Conservation (phyloP, 352 stramenopile genomes). For the Globisporangium abappressorium region DNA sequence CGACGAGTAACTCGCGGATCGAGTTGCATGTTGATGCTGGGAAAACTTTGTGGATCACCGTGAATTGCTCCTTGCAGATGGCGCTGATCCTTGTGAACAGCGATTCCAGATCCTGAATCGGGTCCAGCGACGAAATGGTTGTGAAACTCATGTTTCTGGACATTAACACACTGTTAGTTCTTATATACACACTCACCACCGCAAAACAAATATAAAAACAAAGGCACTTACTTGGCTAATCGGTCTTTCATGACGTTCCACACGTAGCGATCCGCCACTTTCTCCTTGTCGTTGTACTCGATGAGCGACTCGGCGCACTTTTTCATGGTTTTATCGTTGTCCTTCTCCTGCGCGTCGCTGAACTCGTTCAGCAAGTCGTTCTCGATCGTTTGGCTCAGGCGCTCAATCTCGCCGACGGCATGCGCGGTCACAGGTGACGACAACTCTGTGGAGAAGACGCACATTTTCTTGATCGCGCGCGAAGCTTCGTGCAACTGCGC, state of each 20-base stretch:
- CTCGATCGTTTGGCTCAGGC: conserved; percentile 72
- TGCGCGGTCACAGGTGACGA: conserved; percentile 52
- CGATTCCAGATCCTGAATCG: conserved; percentile 61
- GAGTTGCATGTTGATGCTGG: conserved; percentile 35
- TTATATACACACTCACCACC: neutral
- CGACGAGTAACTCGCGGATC: conserved; percentile 61
- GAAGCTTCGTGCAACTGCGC: conserved; percentile 69
- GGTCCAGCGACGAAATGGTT: conserved; percentile 34
- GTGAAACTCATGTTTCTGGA: conserved; percentile 22
- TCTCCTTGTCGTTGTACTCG: conserved; percentile 82
- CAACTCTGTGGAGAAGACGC: conserved; percentile 65
- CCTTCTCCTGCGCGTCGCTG: conserved; percentile 63
- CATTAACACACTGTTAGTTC: neutral
- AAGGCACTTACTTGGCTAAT: conserved; percentile 42
- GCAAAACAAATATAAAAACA: neutral
- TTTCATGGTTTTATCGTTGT: conserved; percentile 44
- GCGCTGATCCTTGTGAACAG: conserved; percentile 52
- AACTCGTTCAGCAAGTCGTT: conserved; percentile 74
- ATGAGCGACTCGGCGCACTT: conserved; percentile 68
- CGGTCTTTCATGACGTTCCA: conserved; percentile 83
- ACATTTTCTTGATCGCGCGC: conserved; percentile 70
- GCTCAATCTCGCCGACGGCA: conserved; percentile 68
- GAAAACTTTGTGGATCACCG: conserved; percentile 63
- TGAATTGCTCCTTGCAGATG: conserved; percentile 74
- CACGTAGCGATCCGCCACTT: conserved; percentile 76